Conservation (phyloP, 23 red algal genomes). For the Pyropia yezoensis region DNA sequence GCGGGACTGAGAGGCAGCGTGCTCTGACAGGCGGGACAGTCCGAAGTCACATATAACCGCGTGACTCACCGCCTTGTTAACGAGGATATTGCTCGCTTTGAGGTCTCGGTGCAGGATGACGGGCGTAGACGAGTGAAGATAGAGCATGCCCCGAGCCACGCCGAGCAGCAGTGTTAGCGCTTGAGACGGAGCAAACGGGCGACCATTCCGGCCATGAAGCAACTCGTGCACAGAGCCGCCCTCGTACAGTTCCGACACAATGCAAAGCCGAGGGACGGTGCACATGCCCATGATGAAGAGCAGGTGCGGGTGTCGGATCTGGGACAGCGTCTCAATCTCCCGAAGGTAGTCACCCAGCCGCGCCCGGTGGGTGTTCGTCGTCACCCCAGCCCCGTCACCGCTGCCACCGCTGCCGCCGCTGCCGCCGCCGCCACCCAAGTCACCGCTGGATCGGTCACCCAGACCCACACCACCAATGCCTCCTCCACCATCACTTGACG, state of each 20-base stretch:
- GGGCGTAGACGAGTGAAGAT: conserved; percentile 88
- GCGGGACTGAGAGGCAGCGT: conserved; percentile 16
- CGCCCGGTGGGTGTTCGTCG: conserved; percentile 1
- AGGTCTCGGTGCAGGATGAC: conserved; percentile 92
- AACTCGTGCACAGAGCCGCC: conserved; percentile 84
- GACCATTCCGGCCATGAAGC: conserved; percentile 57
- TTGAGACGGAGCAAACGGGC: conserved; percentile 31
- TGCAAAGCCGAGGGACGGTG: conserved; percentile 71
- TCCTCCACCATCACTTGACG: not conserved
- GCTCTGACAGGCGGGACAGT: conserved; percentile 52
- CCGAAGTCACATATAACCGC: conserved; percentile 97
- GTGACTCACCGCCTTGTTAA: conserved; percentile 68
- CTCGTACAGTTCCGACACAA: conserved; percentile 86
- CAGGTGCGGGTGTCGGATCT: conserved; percentile 93
- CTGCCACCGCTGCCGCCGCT: conserved; percentile 13
- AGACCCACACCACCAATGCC: too few relatives aligned
- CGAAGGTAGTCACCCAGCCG: conserved; percentile 65
- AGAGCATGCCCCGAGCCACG: conserved; percentile 94
- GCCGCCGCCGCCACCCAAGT: too few relatives aligned
- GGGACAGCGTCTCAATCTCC: conserved; percentile 84
- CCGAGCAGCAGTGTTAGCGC: conserved; percentile 56
- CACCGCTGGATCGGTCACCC: too few relatives aligned
- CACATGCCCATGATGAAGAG: conserved; percentile 93
- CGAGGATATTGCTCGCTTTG: conserved; percentile 92
- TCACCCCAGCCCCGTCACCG: conserved; percentile 38